Evolutionary conservation across 2,329 filamentous ascomycete species (phyloP).

Genomic region (Teratosphaeria destructans): DNA sequence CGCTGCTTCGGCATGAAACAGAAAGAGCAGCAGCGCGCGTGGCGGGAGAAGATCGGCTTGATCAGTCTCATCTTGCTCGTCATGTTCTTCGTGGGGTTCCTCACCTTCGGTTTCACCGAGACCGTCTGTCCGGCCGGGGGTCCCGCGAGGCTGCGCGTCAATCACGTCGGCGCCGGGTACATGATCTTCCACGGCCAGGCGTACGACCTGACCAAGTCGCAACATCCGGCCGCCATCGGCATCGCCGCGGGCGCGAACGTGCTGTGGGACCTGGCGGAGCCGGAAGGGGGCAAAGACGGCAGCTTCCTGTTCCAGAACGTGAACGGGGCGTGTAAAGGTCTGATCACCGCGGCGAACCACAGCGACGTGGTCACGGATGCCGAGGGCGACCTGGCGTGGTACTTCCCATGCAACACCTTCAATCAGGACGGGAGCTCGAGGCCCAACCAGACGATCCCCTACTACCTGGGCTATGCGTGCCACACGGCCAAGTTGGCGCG

Average conservation of each 20-base stretch:
- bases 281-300: constrained; percentile 79
- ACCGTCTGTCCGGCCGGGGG: constrained; percentile 69
- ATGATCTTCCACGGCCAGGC: constrained; percentile 96
- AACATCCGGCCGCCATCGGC: constrained; percentile 69
- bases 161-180: constrained; percentile 69
- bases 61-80: constrained; percentile 87
- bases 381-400: constrained; percentile 76
- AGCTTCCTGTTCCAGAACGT: constrained; percentile 98
- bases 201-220: constrained; percentile 68
- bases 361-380: constrained; percentile 73
- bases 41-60: constrained; percentile 95
- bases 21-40: constrained; percentile 80
- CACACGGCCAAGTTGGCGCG: constrained; percentile 66
- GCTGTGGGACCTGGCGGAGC: constrained; percentile 72
- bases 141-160: constrained; percentile 60
- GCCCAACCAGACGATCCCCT: constrained; percentile 62
- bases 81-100: constrained; percentile 80
- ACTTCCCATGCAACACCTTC: constrained; percentile 85
- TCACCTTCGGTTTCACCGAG: constrained; percentile 92
- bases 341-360: constrained; percentile 61
- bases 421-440: constrained; percentile 83
- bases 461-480: constrained; percentile 79
- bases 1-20: constrained; percentile 75
- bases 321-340: constrained; percentile 86
- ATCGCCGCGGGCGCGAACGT: constrained; percentile 69